Evolutionary conservation across 164 flowering plant species (phyloP).

Genomic region (Sedum album): DNA sequence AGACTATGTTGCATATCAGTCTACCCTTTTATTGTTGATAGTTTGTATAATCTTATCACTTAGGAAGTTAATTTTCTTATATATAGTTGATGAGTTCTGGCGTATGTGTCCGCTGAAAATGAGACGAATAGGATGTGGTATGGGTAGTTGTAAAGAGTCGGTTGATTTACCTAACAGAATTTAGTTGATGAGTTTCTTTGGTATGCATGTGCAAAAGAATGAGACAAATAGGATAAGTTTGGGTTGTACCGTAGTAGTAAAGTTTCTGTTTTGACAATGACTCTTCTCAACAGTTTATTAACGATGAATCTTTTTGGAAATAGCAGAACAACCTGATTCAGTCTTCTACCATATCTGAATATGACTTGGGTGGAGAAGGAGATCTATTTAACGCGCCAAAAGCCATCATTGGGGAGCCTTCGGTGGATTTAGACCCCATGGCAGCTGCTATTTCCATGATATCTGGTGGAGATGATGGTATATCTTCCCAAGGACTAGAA

Average conservation of each 20-base stretch:
- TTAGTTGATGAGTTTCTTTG: no score
- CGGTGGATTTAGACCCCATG: conserved; percentile 47
- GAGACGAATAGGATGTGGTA: neutral
- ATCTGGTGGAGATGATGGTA: conserved; percentile 57
- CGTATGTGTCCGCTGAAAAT: neutral
- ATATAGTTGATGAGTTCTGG: neutral
- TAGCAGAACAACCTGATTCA: conserved; percentile 32
- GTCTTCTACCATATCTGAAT: conserved; percentile 48
- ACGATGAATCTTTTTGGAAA: conserved; percentile 3
- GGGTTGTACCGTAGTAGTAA: neutral
- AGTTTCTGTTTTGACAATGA: neutral
- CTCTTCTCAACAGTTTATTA: neutral
- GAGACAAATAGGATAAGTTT: no score
- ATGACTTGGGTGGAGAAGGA: conserved; percentile 82
- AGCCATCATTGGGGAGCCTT: conserved; percentile 62
- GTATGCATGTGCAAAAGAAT: no score
- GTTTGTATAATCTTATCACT: neutral
- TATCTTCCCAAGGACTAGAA: conserved; percentile 43
- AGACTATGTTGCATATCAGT: neutral
- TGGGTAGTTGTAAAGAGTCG: no score
- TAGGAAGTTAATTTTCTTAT: neutral
- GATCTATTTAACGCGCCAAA: conserved; percentile 89
- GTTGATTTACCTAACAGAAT: no score
- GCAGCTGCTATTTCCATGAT: conserved; percentile 71
- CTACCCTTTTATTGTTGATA: neutral